Conservation (phyloP, 2,329 filamentous ascomycete species). For the Cordyceps tenuipes region DNA sequence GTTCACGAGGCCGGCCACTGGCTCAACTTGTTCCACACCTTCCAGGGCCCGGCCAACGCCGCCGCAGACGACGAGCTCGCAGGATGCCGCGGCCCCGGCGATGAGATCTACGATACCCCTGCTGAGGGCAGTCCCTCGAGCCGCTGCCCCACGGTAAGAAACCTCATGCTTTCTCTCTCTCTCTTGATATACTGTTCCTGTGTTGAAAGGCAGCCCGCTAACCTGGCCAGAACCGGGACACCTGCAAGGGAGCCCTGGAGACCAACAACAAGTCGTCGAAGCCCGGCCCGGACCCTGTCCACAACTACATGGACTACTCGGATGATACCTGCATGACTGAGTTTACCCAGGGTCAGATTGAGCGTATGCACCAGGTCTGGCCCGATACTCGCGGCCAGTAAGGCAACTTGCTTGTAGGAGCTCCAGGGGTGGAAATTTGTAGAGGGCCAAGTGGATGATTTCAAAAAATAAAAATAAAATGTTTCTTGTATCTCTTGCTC, state of each 20-base stretch:
- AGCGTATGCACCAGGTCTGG: not conserved
- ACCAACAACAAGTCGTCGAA: not conserved
- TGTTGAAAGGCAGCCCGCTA: too few species aligned
- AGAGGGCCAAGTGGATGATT: too few species aligned
- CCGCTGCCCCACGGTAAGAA: not conserved
- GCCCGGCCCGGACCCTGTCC: slow-evolving; percentile 28
- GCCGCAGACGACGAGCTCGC: not conserved
- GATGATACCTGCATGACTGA: not conserved
- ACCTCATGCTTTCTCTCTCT: too few species aligned
- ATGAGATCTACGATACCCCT: not conserved
- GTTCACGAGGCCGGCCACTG: not conserved
- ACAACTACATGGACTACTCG: slow-evolving; percentile 33
- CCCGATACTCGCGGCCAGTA: too few species aligned
- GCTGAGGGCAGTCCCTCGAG: not conserved
- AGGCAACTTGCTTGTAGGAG: too few species aligned
- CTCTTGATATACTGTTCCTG: not conserved
- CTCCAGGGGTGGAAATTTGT: too few species aligned
- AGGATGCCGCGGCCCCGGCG: not conserved
- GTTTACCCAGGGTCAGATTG: not conserved
- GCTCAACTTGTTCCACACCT: not conserved
- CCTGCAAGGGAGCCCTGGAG: not conserved
- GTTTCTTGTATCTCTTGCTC: too few species aligned
- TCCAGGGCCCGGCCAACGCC: not conserved
- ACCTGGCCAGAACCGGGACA: not conserved
- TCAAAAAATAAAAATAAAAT: too few species aligned